Conservation (phyloP, 805 yeast species). For the Sporopachydermia lactativora region DNA sequence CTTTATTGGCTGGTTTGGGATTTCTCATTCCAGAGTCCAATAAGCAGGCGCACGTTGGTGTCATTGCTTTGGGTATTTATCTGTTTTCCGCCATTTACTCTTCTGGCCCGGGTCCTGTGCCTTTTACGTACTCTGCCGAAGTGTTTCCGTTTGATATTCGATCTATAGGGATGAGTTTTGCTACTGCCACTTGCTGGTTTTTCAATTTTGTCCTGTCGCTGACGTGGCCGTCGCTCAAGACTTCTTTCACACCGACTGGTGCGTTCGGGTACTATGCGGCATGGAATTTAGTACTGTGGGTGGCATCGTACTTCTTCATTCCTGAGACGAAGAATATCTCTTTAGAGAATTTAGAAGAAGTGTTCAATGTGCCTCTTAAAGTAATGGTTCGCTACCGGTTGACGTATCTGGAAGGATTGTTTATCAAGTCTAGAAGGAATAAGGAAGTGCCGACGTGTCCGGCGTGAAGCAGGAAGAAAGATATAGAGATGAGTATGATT, state of each 20-base stretch:
- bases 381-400: conserved; percentile 40
- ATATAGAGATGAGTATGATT: too few species aligned
- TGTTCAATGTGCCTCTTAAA: conserved; percentile 40
- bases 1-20: conserved; percentile 41
- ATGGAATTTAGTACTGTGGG: conserved; percentile 66
- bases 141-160: conserved; percentile 68
- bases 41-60: conserved; percentile 39
- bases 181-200: conserved; percentile 46
- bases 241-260: conserved; percentile 62
- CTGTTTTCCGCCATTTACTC: conserved; percentile 62
- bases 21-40: conserved; percentile 46
- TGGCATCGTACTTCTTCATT: conserved; percentile 33
- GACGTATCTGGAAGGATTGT: too few species aligned
- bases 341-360: conserved; percentile 64
- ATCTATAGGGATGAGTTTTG: conserved; percentile 69
- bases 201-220: conserved; percentile 48
- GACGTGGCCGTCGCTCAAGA: conserved; percentile 64
- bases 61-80: conserved; percentile 62
- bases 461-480: too few species aligned
- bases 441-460: too few species aligned
- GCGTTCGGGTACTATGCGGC: conserved; percentile 86
- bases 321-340: conserved; percentile 50
- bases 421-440: too few species aligned
- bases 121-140: conserved; percentile 81
- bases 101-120: conserved; percentile 81